Evolutionary conservation across 2,329 filamentous ascomycete species (phyloP).

Genomic region (Talaromyces rugulosus): DNA sequence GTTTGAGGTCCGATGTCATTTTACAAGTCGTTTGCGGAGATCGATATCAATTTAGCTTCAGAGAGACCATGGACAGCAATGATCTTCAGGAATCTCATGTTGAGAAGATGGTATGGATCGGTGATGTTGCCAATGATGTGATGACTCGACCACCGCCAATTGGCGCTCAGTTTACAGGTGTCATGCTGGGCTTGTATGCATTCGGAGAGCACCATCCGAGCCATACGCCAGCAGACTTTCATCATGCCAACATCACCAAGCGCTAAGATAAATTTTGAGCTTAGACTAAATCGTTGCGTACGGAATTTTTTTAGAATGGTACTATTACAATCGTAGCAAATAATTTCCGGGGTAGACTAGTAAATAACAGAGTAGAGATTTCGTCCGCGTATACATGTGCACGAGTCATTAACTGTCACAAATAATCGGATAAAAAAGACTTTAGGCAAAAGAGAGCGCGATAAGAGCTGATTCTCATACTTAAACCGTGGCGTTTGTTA

Average conservation of each 20-base stretch:
- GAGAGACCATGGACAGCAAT: constrained; percentile 5
- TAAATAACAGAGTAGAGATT: neutral
- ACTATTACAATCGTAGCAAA: neutral
- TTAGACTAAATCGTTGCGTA: neutral
- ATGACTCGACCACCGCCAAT: constrained; percentile 36
- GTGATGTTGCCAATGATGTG: constrained; percentile 24
- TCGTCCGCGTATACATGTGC: too few relatives aligned
- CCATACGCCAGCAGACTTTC: constrained; percentile 40
- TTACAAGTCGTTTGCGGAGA: constrained; percentile 29
- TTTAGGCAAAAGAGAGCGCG: neutral
- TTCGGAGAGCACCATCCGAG: constrained; percentile 40
- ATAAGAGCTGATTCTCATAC: neutral
- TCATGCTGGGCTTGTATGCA: constrained; percentile 46
- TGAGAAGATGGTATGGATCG: constrained; percentile 21
- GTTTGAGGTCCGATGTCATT: constrained; percentile 17
- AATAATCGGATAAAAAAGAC: neutral
- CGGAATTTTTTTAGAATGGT: too few relatives aligned
- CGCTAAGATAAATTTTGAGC: neutral
- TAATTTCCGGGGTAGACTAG: neutral
- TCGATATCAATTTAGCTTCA: constrained; percentile 26
- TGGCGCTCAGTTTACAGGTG: constrained; percentile 41
- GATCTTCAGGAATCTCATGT: neutral
- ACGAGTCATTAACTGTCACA: neutral
- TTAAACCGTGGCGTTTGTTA: neutral
- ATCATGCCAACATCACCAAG: constrained; percentile 23